Evolutionary conservation across 1,284 basidiomycete genomes (phyloP), one percentile per base, ranked within the genome.

Genomic region (Rhodotorula mucilaginosa): DNA sequence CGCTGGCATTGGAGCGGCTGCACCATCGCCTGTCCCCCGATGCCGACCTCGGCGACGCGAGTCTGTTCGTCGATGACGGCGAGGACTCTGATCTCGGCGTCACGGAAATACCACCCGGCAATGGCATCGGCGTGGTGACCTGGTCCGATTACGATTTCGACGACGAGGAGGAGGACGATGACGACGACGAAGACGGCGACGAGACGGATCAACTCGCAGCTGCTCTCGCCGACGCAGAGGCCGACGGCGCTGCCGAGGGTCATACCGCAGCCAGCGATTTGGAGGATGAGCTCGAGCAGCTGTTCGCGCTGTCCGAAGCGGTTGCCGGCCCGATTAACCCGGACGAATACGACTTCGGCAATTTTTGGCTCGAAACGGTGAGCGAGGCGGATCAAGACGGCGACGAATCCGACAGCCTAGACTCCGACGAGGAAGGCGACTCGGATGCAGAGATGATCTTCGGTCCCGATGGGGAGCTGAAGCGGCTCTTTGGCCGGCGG

Each of bases 141-240:
- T 75, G 74, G 74, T 64, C 60, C 18, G 72, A 73, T 34, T 71
- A 73, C 64, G 75, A 77, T 34, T 65, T 64, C 7, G 61, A 64
- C 47, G 74, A 74, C 19, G 71, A 72, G 6, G 65, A 64, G 46
- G 65, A 69, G 21, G 70, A 76, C 18, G 72, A 71, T 26, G 67
- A 73, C 2, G 67, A 59, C 13, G 75, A 74, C 46, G 39, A 44
- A 8, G 39, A 44, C 39, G 39, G 12, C 12, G 39, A 44, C 39
- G 67, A 68, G 26, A 56, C 61, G 46, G 71, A 73, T 39, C 49
- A 65, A 47, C 61, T 74, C 54, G 66, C 69, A 18, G 68, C 70
- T 3, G 65, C 71, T 1, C 47, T 70, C 23, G 64, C 63, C 4
- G 59, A 61, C 1, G 4, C 51, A 0, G 48, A 16, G 23, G 64